Conservation (phyloP, 768 basidiomycete species). For the Termitomyces sp. region DNA sequence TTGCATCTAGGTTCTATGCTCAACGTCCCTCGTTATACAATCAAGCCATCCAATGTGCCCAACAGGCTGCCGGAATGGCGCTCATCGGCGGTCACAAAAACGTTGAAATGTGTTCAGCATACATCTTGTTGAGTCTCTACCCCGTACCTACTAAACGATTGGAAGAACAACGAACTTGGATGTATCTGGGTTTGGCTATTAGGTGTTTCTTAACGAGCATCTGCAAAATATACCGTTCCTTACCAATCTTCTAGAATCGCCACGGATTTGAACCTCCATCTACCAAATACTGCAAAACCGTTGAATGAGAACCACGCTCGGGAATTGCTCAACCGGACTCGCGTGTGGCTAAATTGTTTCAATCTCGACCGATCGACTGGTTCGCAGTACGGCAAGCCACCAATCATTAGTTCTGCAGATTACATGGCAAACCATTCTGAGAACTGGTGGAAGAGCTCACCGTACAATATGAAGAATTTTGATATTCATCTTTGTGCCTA, state of each 20-base stretch:
- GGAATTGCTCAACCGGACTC: constrained; percentile 84
- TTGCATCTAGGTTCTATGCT: constrained; percentile 77
- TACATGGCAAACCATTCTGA: constrained; percentile 69
- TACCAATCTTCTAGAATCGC: constrained; percentile 53
- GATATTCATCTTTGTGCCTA: constrained; percentile 80
- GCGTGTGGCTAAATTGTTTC: constrained; percentile 87
- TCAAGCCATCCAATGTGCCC: constrained; percentile 68
- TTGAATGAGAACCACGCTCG: constrained; percentile 77
- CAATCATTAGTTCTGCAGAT: constrained; percentile 71
- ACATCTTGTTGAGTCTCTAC: constrained; percentile 73
- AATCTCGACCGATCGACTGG: constrained; percentile 88
- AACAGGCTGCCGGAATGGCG: constrained; percentile 70
- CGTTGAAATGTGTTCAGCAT: constrained; percentile 83
- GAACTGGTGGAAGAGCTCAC: constrained; percentile 65
- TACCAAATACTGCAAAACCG: constrained; percentile 66
- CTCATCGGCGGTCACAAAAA: constrained; percentile 72
- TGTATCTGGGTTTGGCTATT: constrained; percentile 86
- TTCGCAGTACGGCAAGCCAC: constrained; percentile 83
- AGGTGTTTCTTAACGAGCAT: constrained; percentile 36
- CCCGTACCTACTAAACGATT: constrained; percentile 70
- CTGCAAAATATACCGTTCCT: background rate
- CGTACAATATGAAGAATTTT: constrained; percentile 63
- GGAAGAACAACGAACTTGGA: constrained; percentile 89
- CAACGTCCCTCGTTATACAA: constrained; percentile 66
- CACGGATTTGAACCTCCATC: constrained; percentile 84